Evolutionary conservation across 371 early-diverging fungal species (phyloP), one percentile per base, ranked within the genome.

Genomic region (Mortierella sp.): DNA sequence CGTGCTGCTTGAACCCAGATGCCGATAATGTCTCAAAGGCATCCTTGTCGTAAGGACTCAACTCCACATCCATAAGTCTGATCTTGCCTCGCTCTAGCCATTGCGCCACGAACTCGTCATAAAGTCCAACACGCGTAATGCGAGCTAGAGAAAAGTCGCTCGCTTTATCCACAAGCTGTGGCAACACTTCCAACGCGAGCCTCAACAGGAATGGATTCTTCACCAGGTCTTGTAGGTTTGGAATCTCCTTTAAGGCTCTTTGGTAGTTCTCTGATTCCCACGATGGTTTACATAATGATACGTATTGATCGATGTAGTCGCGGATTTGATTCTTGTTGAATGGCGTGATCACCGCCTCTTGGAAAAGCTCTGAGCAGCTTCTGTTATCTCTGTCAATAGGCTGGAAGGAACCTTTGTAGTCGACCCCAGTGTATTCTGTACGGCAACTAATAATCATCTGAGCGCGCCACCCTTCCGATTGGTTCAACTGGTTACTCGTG

Each of bases 181-280:
- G 66, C 37, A 72, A 49, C 16, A 54, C 61, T 39, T 58, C 58
- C 39, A 72, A 18, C 1, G 64, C 20, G 22, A 72, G 11, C 1
- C 0, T 59, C 26, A 72, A 39, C 26, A 72, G 20, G 32, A 72
- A 72, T 5, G 72, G 72, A 18, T 59, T 72, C 43, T 39, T 47
- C 26, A 65, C 72, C 18, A 72, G 52, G 26, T 72, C 66, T 49
- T 39, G 55, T 37, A 72, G 11, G 52, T 39, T 51, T 20, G 65
- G 51, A 24, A 72, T 28, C n/a, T 30, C 47, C 47, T 47, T 47
- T 24, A 62, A 22, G 45, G 61, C 61, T 18, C 45, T 16, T 40
- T 32, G 22, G n/a, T 63, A 63, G 1, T 55, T 24, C 20, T 35
- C 1, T 5, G 26, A 10, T 3, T 24, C 22, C 57, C 63, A 63